Conservation (phyloP, 805 yeast species). For the Blastobotrys robertii region DNA sequence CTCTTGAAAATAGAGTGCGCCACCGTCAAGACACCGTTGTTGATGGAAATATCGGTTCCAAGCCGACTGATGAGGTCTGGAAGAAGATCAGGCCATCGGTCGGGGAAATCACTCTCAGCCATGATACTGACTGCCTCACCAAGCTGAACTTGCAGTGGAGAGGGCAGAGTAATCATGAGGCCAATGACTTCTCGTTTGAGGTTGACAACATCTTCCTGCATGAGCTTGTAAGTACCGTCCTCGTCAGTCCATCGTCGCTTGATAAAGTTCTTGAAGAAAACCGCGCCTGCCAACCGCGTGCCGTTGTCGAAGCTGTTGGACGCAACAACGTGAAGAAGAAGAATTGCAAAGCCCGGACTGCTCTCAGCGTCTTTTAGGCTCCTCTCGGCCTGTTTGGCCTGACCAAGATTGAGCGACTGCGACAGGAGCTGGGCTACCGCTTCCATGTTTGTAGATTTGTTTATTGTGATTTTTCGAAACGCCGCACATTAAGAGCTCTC, state of each 20-base stretch:
- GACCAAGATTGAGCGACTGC: neutral
- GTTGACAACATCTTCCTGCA: constrained; percentile 48
- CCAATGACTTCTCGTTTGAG: constrained; percentile 71
- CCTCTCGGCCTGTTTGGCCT: constrained; percentile 36
- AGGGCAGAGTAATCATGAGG: constrained; percentile 78
- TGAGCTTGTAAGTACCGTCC: constrained; percentile 65
- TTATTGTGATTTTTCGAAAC: neutral
- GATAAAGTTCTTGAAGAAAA: constrained; percentile 82
- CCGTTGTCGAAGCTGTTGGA: constrained; percentile 41
- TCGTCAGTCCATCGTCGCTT: constrained; percentile 85
- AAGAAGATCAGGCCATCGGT: constrained; percentile 65
- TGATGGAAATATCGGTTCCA: constrained; percentile 58
- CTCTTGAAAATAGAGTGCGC: constrained; percentile 93
- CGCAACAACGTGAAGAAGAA: constrained; percentile 69
- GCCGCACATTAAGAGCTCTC: neutral
- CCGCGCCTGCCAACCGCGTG: constrained; percentile 76
- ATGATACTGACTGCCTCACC: constrained; percentile 90
- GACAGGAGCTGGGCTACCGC: neutral
- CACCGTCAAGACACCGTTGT: constrained; percentile 79
- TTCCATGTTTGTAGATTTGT: constrained; percentile 1
- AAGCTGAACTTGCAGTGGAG: constrained; percentile 70
- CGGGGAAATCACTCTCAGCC: constrained; percentile 95
- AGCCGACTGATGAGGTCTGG: constrained; percentile 54
- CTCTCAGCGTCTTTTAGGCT: constrained; percentile 53
- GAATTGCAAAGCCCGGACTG: constrained; percentile 64